Conservation (phyloP, 2,329 filamentous ascomycete genomes). For the Cladosporium sp. region DNA sequence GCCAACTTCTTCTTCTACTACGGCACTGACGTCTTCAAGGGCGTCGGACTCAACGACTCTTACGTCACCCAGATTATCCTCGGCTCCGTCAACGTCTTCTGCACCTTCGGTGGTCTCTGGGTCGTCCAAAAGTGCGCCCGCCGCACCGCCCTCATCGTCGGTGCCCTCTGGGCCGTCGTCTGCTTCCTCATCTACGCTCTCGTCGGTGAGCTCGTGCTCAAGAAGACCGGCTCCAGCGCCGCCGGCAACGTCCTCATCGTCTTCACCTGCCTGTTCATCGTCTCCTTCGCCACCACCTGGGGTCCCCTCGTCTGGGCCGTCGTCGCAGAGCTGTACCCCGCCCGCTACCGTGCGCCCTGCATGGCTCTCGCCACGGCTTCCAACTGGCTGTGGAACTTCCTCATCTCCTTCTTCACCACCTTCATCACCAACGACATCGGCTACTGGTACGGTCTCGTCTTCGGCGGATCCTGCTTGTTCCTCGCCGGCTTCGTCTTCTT, state of each 20-base stretch:
- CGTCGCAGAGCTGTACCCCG: slow-evolving; percentile 33
- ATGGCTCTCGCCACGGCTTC: slow-evolving; percentile 43
- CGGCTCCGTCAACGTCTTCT: slow-evolving; percentile 44
- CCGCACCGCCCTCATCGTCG: slow-evolving; percentile 44
- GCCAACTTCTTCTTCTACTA: slow-evolving; percentile 33
- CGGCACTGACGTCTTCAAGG: slow-evolving; percentile 40
- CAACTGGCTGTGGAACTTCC: slow-evolving; percentile 38
- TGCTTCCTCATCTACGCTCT: slow-evolving; percentile 60
- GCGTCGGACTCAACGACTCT: slow-evolving; percentile 34
- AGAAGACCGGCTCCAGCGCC: slow-evolving; percentile 21
- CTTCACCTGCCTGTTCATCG: slow-evolving; percentile 35
- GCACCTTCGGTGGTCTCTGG: slow-evolving; percentile 45
- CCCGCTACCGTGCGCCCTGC: slow-evolving; percentile 38
- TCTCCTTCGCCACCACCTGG: slow-evolving; percentile 34
- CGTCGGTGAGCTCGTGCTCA: slow-evolving; percentile 27
- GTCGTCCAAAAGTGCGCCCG: slow-evolving; percentile 48
- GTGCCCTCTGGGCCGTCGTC: slow-evolving; percentile 37
- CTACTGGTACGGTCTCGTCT: slow-evolving; percentile 38
- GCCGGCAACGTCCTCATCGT: slow-evolving; percentile 33
- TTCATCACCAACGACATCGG: slow-evolving; percentile 37
- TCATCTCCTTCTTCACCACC: slow-evolving; percentile 36
- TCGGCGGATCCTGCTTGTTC: slow-evolving; percentile 34
- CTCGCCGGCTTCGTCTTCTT: slow-evolving; percentile 35
- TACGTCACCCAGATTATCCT: slow-evolving; percentile 48
- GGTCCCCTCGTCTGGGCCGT: slow-evolving; percentile 34